Percentiles rank a stretch among this genome's conserved stretches.
Evolutionary conservation across 2,329 filamentous ascomycete genomes (phyloP).

Genomic region (Colletotrichum tropicicola): DNA sequence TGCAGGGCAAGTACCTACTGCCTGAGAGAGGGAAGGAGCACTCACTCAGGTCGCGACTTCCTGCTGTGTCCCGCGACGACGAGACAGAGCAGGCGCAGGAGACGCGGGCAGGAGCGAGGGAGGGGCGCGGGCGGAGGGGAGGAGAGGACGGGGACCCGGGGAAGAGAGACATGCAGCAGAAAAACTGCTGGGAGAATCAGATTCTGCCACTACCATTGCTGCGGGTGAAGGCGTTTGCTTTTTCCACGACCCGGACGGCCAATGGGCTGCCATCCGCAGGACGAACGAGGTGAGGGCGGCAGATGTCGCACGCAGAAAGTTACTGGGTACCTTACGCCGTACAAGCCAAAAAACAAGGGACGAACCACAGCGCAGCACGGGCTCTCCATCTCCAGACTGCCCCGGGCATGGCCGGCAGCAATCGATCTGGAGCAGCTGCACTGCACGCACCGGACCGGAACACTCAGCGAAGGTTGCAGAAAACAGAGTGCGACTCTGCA

Average conservation of each 20-base stretch:
- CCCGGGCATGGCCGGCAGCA: too few species aligned
- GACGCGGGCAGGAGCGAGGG: not conserved
- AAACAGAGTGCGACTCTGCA: slow-evolving; percentile 1
- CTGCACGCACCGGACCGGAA: too few species aligned
- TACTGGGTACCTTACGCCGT: too few species aligned
- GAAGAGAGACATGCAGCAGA: slow-evolving; percentile 4
- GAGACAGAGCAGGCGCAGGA: not conserved
- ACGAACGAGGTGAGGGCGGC: not conserved
- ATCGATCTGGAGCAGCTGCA: too few species aligned
- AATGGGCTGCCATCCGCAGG: not conserved
- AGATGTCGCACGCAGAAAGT: not conserved
- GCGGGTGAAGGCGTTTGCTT: slow-evolving; percentile 1
- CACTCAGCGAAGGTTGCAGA: not conserved
- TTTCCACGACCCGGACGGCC: not conserved
- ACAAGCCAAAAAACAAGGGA: slow-evolving; percentile 3
- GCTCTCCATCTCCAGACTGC: slow-evolving; percentile 4
- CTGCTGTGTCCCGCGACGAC: not conserved
- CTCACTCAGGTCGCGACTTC: too few species aligned
- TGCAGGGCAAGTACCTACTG: too few species aligned
- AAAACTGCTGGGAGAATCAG: not conserved
- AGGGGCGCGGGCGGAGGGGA: not conserved
- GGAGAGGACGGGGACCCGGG: not conserved
- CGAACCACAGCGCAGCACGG: not conserved
- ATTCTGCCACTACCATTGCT: not conserved
- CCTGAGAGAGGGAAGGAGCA: too few species aligned